These are phyloP conservation scores for Cystobasidiaceae sp. DNA, from an alignment of 1,284 basidiomycete species.

Conservation along the genomic window DNA sequence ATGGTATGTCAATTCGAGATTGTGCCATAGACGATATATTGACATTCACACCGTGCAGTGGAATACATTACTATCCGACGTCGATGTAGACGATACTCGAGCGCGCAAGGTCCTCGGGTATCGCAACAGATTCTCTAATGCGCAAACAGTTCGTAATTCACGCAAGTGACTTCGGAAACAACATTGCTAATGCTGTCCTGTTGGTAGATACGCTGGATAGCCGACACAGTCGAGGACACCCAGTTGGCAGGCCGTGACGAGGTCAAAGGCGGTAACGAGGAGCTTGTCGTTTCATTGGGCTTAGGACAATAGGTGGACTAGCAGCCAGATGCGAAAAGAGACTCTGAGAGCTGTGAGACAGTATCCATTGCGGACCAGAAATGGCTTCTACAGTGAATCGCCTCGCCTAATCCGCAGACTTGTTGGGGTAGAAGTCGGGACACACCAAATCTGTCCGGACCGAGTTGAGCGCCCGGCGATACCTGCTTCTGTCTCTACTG, in stretches of 20 bases:
- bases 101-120: conserved; percentile 23
- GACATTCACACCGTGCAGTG: not conserved
- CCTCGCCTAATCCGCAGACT: no score
- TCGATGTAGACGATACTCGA: conserved; percentile 23
- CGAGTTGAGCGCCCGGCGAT: no score
- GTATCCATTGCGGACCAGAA: no score
- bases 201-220: conserved; percentile 19
- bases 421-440: no score
- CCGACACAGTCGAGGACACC: not conserved
- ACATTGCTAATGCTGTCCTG: not conserved
- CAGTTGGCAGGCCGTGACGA: not conserved
- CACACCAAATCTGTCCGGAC: no score
- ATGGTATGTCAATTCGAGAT: not conserved
- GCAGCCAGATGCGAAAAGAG: no score
- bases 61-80: conserved; percentile 22
- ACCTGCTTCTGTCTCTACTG: no score
- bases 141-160: not conserved
- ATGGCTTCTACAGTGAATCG: no score
- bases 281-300: no score
- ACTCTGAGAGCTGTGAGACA: no score
- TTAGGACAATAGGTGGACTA: no score
- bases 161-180: not conserved
- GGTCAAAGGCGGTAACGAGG: not conserved
- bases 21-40: not conserved
- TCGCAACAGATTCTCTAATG: conserved; percentile 20